Evolutionary conservation across 352 stramenopile genomes (phyloP).

Genomic region (Globisporangium cylindrosporum): DNA sequence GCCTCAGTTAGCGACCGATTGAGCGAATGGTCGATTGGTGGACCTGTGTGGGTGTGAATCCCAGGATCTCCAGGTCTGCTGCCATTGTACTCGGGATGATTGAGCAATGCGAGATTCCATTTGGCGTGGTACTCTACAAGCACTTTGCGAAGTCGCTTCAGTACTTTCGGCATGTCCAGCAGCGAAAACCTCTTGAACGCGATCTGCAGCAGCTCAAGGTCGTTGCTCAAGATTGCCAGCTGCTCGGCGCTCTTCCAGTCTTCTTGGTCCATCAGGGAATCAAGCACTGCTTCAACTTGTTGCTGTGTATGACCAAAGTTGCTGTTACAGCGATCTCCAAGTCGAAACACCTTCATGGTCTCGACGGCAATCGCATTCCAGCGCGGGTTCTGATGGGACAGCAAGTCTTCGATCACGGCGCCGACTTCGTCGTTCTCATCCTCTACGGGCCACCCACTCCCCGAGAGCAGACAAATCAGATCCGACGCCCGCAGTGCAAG

Average conservation of each 20-base stretch:
- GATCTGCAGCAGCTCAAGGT: conserved; percentile 27
- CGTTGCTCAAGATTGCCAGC: conserved; percentile 22
- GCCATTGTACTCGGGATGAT: background rate
- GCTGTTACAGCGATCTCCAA: background rate
- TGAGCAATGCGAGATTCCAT: background rate
- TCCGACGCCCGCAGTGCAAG: conserved; percentile 39
- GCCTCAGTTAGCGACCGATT: conserved; percentile 19
- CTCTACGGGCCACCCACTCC: background rate
- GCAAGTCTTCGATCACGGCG: conserved; percentile 25
- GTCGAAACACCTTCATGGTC: conserved; percentile 36
- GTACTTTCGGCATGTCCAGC: conserved; percentile 46
- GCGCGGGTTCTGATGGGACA: conserved; percentile 23
- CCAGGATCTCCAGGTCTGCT: background rate
- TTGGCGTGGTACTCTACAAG: background rate
- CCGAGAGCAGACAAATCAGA: conserved; percentile 17
- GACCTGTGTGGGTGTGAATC: background rate
- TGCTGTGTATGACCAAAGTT: background rate
- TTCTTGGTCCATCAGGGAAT: conserved; percentile 27
- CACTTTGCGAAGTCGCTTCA: conserved; percentile 49
- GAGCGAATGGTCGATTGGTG: conserved; percentile 24
- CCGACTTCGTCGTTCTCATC: conserved; percentile 10
- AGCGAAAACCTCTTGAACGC: conserved; percentile 31
- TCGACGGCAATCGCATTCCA: conserved; percentile 58
- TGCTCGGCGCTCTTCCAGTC: conserved; percentile 54
- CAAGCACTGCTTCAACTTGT: conserved; percentile 22